phyloP scores from a whole-genome alignment of 805 yeast species.

The Lipomyces spencermartinsiae region DNA sequence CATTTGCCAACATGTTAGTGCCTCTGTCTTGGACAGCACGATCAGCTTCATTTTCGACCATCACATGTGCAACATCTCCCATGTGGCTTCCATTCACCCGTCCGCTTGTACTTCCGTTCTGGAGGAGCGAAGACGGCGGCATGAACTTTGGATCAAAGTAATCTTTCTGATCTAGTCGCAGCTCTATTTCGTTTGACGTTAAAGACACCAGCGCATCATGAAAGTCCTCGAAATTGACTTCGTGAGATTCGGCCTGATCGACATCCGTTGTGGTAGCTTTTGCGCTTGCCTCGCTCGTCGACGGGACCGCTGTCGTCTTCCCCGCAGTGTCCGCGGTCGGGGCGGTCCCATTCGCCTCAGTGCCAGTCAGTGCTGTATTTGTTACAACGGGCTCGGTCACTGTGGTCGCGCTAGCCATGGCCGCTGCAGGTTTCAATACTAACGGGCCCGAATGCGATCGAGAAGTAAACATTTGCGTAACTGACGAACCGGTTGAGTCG shows the following conservation, averaged over 20 bases:
- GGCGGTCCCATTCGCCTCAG: background rate
- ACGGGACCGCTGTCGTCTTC: background rate
- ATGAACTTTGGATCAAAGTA: constrained; percentile 5
- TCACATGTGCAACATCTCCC: background rate
- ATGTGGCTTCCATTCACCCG: background rate
- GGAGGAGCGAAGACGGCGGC: background rate
- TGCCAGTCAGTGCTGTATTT: background rate
- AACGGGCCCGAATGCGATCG: constrained; percentile 3
- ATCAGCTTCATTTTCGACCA: background rate
- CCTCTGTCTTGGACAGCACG: background rate
- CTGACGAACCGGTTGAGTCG: constrained; percentile 2
- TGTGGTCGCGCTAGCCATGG: constrained; percentile 11
- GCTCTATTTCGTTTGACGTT: background rate
- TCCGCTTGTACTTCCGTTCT: background rate
- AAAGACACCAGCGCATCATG: constrained; percentile 13
- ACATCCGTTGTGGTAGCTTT: background rate
- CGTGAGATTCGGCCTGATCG: background rate
- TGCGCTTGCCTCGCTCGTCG: constrained; percentile 5
- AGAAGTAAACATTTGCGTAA: background rate
- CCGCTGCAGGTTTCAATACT: background rate
- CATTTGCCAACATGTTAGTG: background rate
- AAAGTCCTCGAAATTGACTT: constrained; percentile 8
- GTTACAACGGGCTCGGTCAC: background rate
- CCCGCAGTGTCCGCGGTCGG: background rate
- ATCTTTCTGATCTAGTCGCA: background rate